Evolutionary conservation across 1,139 yeast species (phyloP).

Genomic region (Pichia sp.): DNA sequence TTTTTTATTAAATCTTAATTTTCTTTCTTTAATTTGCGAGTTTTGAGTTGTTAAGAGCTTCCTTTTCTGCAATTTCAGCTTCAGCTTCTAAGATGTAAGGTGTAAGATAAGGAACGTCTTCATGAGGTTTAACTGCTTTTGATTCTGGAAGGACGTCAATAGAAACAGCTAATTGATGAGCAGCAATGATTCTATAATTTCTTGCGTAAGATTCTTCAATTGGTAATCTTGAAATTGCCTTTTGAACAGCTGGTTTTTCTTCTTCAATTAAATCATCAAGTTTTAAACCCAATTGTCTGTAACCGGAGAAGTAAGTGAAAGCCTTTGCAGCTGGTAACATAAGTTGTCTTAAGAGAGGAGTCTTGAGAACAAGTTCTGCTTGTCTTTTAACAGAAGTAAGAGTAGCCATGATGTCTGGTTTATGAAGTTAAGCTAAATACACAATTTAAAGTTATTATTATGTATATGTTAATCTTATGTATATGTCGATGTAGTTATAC

Average conservation of each 20-base stretch:
- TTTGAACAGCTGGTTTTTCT: conserved; percentile 82
- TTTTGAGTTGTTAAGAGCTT: conserved; percentile 75
- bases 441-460: too few species aligned
- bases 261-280: conserved; percentile 83
- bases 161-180: conserved; percentile 80
- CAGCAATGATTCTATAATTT: conserved; percentile 85
- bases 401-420: conserved; percentile 46
- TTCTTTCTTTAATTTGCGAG: conserved; percentile 24
- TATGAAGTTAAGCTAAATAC: too few species aligned
- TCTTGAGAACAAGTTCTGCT: conserved; percentile 73
- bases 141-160: conserved; percentile 80
- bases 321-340: conserved; percentile 74
- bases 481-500: too few species aligned
- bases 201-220: conserved; percentile 80
- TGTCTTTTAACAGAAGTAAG: conserved; percentile 77
- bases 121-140: conserved; percentile 73
- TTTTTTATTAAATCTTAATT: too few species aligned
- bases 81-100: conserved; percentile 94
- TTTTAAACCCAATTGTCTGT: conserved; percentile 88
- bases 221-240: conserved; percentile 84
- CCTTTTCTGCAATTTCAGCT: conserved; percentile 84
- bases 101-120: conserved; percentile 77
- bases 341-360: conserved; percentile 71
- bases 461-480: too few species aligned
- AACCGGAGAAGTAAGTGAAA: conserved; percentile 73